phyloP scores from a whole-genome alignment of 306 rosid species.

The Quercus gilva region DNA sequence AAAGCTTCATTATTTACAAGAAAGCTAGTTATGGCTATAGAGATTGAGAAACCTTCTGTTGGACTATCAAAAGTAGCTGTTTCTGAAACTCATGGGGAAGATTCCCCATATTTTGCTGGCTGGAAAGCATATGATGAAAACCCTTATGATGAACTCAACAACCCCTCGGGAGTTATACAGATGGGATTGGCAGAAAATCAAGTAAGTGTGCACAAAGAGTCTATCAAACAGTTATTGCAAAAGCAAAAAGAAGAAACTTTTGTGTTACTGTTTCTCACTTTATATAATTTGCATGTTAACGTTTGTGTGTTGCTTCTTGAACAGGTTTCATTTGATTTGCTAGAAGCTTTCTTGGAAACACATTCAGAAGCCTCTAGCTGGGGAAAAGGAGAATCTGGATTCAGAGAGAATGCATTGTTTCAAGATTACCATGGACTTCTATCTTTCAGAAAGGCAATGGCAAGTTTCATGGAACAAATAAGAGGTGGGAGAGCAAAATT shows the following conservation, averaged over 20 bases:
- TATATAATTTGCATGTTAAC: background rate
- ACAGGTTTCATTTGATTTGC: slow-evolving; percentile 89
- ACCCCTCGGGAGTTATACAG: slow-evolving; percentile 79
- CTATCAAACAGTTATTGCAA: background rate
- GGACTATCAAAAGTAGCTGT: slow-evolving; percentile 65
- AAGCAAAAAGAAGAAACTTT: background rate
- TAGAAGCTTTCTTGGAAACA: slow-evolving; percentile 68
- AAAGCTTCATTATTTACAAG: slow-evolving; percentile 3
- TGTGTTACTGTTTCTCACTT: background rate
- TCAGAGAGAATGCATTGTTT: slow-evolving; percentile 86
- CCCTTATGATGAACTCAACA: slow-evolving; percentile 64
- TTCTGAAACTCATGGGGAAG: slow-evolving; percentile 89
- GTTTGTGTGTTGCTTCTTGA: background rate
- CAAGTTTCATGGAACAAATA: slow-evolving; percentile 78
- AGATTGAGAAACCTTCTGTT: slow-evolving; percentile 49
- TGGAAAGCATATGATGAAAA: slow-evolving; percentile 93
- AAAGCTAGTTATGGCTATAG: slow-evolving; percentile 52
- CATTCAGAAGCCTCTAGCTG: slow-evolving; percentile 48
- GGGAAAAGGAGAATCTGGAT: slow-evolving; percentile 58
- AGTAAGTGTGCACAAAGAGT: slow-evolving; percentile 37
- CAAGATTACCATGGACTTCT: slow-evolving; percentile 93
- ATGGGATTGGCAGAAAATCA: slow-evolving; percentile 98
- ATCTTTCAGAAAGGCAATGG: slow-evolving; percentile 85
- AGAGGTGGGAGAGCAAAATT: slow-evolving; percentile 74
- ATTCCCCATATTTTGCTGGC: slow-evolving; percentile 94